Percentiles rank a stretch among this genome's conserved stretches.
phyloP scores from a whole-genome alignment of 2,329 filamentous ascomycete species.

The Plenodomus biglobosus region DNA sequence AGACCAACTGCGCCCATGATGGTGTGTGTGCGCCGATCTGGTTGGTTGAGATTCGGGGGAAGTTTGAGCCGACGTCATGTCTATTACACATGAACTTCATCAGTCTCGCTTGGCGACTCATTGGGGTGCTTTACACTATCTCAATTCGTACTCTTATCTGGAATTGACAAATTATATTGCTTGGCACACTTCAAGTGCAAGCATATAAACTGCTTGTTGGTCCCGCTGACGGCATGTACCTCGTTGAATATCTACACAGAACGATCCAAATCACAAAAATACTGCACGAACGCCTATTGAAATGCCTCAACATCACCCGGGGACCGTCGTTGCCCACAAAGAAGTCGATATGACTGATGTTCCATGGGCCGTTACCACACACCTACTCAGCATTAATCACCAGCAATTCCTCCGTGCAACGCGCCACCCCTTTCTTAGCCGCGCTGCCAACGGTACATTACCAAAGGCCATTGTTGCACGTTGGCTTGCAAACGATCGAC shows the following conservation, averaged over 20 bases:
- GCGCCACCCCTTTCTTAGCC: slow-evolving; percentile 33
- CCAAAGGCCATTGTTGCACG: slow-evolving; percentile 33
- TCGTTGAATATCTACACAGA: slow-evolving; percentile 20
- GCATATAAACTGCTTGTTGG: slow-evolving; percentile 8
- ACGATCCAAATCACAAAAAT: slow-evolving; percentile 16
- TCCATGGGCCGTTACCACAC: slow-evolving; percentile 33
- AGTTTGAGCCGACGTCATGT: slow-evolving; percentile 19
- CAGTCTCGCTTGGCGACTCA: slow-evolving; percentile 9
- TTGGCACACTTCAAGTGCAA: slow-evolving; percentile 5
- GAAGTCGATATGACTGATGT: slow-evolving; percentile 21
- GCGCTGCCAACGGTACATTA: slow-evolving; percentile 34
- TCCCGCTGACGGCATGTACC: slow-evolving; percentile 9
- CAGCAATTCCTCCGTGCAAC: slow-evolving; percentile 35
- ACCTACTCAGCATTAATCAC: slow-evolving; percentile 31
- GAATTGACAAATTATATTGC: slow-evolving; percentile 2
- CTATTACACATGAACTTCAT: slow-evolving; percentile 6
- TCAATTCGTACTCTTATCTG: slow-evolving; percentile 10
- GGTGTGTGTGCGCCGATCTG: background rate
- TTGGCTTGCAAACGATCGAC: slow-evolving; percentile 40
- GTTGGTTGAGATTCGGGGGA: background rate
- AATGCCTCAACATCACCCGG: slow-evolving; percentile 22
- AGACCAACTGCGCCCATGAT: too few species aligned
- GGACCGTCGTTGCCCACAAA: slow-evolving; percentile 16
- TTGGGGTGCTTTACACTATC: slow-evolving; percentile 10
- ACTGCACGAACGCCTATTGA: slow-evolving; percentile 11